phyloP scores from a whole-genome alignment of 1,139 yeast genomes.

The Geotrichum restrictum region DNA sequence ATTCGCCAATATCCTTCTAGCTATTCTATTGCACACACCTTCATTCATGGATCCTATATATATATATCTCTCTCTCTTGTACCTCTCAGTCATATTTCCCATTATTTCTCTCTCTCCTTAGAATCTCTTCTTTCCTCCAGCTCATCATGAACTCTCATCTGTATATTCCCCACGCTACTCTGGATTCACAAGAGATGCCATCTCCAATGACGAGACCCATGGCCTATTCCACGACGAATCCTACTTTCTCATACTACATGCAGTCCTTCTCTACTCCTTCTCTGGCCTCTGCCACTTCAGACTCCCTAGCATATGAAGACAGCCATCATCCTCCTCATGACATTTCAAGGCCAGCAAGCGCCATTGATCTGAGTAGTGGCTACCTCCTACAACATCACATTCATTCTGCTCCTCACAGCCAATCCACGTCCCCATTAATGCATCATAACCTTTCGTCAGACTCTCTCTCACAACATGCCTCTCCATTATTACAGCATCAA shows the following conservation, averaged over 20 bases:
- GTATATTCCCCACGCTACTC: neutral
- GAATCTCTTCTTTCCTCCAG: neutral
- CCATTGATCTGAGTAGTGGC: neutral
- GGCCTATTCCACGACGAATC: neutral
- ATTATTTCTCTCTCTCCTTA: neutral
- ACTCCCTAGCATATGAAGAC: neutral
- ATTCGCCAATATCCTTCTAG: too few relatives aligned
- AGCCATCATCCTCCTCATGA: neutral
- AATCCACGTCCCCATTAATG: conserved; percentile 8
- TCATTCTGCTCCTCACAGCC: conserved; percentile 7
- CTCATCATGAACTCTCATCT: conserved; percentile 3
- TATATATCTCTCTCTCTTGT: too few relatives aligned
- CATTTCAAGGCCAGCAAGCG: conserved; percentile 1
- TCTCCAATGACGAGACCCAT: conserved; percentile 2
- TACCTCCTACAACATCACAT: conserved; percentile 1
- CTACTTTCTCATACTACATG: neutral
- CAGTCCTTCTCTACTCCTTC: neutral
- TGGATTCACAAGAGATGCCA: neutral
- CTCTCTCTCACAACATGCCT: conserved; percentile 7
- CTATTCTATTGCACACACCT: too few relatives aligned
- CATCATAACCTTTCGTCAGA: neutral
- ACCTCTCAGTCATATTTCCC: neutral
- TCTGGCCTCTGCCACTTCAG: neutral
- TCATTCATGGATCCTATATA: too few relatives aligned
- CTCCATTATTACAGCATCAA: conserved; percentile 3